Percentiles rank a stretch among this genome's conserved stretches.
Conservation (phyloP, 192 early-diverging fungal species). For the Mortierella hygrophila region DNA sequence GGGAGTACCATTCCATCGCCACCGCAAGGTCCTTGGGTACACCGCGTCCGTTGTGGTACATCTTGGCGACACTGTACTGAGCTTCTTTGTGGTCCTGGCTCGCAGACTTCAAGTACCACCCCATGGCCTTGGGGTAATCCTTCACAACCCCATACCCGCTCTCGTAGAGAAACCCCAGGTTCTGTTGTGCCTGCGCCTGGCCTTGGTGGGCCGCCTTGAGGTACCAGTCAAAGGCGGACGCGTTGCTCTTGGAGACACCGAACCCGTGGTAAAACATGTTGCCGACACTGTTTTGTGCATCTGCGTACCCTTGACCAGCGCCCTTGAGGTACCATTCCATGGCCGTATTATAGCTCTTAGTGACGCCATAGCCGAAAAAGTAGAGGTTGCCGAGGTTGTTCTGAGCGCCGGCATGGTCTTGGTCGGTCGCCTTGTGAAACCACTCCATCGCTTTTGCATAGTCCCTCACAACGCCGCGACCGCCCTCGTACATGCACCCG, state of each 20-base stretch:
- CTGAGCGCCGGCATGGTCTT: constrained; percentile 7
- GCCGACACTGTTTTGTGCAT: constrained; percentile 81
- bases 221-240: constrained; percentile 66
- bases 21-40: background rate
- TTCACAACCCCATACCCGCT: constrained; percentile 49
- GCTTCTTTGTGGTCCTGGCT: background rate
- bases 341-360: constrained; percentile 36
- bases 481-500: constrained; percentile 67
- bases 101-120: background rate
- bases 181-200: constrained; percentile 60
- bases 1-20: background rate
- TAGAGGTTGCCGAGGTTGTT: constrained; percentile 6
- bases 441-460: background rate
- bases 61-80: background rate
- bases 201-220: constrained; percentile 60
- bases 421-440: background rate
- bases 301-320: constrained; percentile 72
- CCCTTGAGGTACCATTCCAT: constrained; percentile 66
- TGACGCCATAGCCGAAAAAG: constrained; percentile 59
- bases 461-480: background rate
- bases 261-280: constrained; percentile 80
- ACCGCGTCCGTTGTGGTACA: background rate
- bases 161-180: constrained; percentile 59
- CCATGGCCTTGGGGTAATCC: background rate
- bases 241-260: constrained; percentile 27